Evolutionary conservation across 2,329 filamentous ascomycete genomes (phyloP).

Genomic region (Colletotrichum australisinense): DNA sequence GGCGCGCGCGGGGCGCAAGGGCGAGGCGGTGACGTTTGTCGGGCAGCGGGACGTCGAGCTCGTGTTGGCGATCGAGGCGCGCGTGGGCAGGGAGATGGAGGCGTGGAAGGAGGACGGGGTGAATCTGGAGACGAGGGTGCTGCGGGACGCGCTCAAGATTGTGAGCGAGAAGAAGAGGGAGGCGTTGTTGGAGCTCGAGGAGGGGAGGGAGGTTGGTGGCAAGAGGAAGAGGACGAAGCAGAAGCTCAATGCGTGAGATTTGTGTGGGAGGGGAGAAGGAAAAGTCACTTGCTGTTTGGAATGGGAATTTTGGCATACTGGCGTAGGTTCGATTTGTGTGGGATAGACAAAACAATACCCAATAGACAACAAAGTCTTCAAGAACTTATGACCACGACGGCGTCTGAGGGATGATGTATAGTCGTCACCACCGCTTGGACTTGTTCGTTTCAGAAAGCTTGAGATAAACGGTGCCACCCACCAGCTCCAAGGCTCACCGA

Average conservation of each 20-base stretch:
- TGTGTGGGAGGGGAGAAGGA: not conserved
- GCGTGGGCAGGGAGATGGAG: conserved; percentile 84
- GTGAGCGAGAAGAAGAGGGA: conserved; percentile 97
- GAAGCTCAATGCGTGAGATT: conserved; percentile 53
- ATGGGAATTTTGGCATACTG: not conserved
- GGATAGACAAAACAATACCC: conserved; percentile 31
- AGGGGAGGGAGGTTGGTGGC: conserved; percentile 91
- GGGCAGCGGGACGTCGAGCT: conserved; percentile 94
- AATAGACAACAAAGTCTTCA: not conserved
- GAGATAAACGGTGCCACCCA: no score
- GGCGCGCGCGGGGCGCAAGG: conserved; percentile 86
- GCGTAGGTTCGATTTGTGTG: not conserved
- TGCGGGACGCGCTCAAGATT: conserved; percentile 85
- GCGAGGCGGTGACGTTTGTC: conserved; percentile 87
- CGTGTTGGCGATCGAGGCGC: conserved; percentile 87
- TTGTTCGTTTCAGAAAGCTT: no score
- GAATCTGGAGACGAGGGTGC: conserved; percentile 90
- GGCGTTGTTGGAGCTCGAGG: conserved; percentile 89
- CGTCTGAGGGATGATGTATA: no score
- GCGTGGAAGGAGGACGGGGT: conserved; percentile 92
- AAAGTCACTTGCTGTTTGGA: no score
- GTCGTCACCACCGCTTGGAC: no score
- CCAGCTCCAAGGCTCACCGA: no score
- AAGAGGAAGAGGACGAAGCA: conserved; percentile 75
- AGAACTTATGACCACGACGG: not conserved